Conservation (phyloP, 768 basidiomycete genomes). For the Pilatotrama ljubarskyi region DNA sequence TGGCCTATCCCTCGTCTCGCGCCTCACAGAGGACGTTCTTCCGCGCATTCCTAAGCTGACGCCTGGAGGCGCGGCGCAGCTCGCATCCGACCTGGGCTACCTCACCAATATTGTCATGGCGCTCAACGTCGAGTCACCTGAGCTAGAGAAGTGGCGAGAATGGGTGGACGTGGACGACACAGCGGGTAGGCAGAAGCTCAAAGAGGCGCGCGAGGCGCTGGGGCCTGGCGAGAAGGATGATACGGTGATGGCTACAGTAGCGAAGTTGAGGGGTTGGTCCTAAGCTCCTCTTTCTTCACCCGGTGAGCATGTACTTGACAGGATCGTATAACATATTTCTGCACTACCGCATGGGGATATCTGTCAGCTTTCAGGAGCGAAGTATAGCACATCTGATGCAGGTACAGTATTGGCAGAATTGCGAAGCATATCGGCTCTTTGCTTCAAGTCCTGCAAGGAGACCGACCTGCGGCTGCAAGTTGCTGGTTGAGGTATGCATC, state of each 20-base stretch:
- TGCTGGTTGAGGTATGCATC: no score
- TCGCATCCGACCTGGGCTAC: conserved; percentile 86
- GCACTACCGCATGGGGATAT: no score
- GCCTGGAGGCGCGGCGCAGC: conserved; percentile 72
- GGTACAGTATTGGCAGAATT: no score
- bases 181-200: conserved; percentile 31
- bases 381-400: no score
- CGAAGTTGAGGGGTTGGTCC: conserved; percentile 25
- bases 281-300: not conserved
- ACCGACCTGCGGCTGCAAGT: no score
- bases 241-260: conserved; percentile 19
- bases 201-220: conserved; percentile 13
- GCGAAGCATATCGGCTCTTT: no score
- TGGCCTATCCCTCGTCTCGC: conserved; percentile 73
- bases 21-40: conserved; percentile 69
- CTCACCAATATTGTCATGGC: conserved; percentile 88
- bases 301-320: no score
- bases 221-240: conserved; percentile 14
- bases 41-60: conserved; percentile 70
- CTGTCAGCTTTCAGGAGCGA: no score
- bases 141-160: conserved; percentile 78
- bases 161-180: conserved; percentile 62
- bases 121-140: conserved; percentile 83
- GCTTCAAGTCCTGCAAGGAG: no score
- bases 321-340: no score